These are phyloP conservation scores for Pythium myriotylum DNA, from an alignment of 352 stramenopile genomes.

Conservation along the genomic window DNA sequence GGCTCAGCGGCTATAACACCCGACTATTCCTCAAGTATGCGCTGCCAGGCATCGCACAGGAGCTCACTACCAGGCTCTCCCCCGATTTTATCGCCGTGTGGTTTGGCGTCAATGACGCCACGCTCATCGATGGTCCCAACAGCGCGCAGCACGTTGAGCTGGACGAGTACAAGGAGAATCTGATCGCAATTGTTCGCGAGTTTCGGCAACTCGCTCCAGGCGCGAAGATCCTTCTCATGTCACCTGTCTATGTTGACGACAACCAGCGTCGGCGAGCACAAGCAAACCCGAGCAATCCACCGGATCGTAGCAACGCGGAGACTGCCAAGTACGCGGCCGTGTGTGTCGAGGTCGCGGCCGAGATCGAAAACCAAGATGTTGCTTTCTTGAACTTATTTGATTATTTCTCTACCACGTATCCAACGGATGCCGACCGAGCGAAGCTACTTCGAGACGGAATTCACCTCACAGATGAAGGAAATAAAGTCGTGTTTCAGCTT, in stretches of 20 bases:
- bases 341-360: not conserved
- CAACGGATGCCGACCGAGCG: not conserved
- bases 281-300: not conserved
- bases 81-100: slow-evolving; percentile 40
- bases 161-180: slow-evolving; percentile 42
- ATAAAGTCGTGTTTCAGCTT: not conserved
- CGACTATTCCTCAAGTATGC: slow-evolving; percentile 37
- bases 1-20: slow-evolving; percentile 58
- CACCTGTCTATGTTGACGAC: slow-evolving; percentile 6
- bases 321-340: slow-evolving; percentile 1
- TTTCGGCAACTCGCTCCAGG: not conserved
- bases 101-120: slow-evolving; percentile 54
- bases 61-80: slow-evolving; percentile 29
- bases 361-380: not conserved
- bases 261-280: not conserved
- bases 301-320: slow-evolving; percentile 1
- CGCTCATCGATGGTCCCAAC: slow-evolving; percentile 31
- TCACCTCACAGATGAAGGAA: slow-evolving; percentile 7
- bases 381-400: slow-evolving; percentile 7
- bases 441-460: slow-evolving; percentile 8
- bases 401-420: slow-evolving; percentile 7
- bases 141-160: slow-evolving; percentile 44
- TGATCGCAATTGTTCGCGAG: slow-evolving; percentile 30
- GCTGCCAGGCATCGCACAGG: slow-evolving; percentile 30
- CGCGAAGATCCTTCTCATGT: slow-evolving; percentile 3